phyloP scores from a whole-genome alignment of 2,329 filamentous ascomycete genomes.

The Meredithiella fracta region DNA sequence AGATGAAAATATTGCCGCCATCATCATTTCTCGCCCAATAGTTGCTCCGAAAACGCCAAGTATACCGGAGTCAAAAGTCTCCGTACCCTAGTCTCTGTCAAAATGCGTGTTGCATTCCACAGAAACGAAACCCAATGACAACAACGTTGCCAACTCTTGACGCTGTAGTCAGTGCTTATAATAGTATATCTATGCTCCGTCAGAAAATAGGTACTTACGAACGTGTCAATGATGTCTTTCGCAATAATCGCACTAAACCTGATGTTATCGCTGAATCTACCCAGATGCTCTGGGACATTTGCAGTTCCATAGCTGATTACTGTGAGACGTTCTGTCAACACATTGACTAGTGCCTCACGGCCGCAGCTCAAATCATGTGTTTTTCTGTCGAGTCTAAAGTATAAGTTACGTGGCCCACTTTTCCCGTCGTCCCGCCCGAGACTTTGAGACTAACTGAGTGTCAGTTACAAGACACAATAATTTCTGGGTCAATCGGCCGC shows the following conservation, averaged over 20 bases:
- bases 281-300: slow-evolving; percentile 25
- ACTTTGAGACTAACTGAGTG: not conserved
- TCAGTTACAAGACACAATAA: not conserved
- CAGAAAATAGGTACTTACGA: slow-evolving; percentile 25
- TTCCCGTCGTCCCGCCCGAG: not conserved
- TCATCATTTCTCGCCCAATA: slow-evolving; percentile 7
- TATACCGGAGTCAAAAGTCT: slow-evolving; percentile 17
- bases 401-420: not conserved
- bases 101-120: slow-evolving; percentile 21
- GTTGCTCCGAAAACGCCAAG: too few species aligned
- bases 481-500: not conserved
- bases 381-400: not conserved
- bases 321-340: slow-evolving; percentile 18
- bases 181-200: slow-evolving; percentile 22
- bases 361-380: not conserved
- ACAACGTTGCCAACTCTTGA: slow-evolving; percentile 25
- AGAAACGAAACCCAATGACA: slow-evolving; percentile 24
- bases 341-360: not conserved
- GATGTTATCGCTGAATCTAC: slow-evolving; percentile 27
- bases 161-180: slow-evolving; percentile 23
- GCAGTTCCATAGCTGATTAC: slow-evolving; percentile 21
- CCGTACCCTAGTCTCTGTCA: slow-evolving; percentile 21
- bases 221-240: slow-evolving; percentile 24
- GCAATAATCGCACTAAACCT: slow-evolving; percentile 22
- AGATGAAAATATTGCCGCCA: slow-evolving; percentile 19